Percentiles rank a stretch among this genome's conserved stretches.
Evolutionary conservation across 805 yeast genomes (phyloP).

Genomic region (Metschnikowia gelsemii): DNA sequence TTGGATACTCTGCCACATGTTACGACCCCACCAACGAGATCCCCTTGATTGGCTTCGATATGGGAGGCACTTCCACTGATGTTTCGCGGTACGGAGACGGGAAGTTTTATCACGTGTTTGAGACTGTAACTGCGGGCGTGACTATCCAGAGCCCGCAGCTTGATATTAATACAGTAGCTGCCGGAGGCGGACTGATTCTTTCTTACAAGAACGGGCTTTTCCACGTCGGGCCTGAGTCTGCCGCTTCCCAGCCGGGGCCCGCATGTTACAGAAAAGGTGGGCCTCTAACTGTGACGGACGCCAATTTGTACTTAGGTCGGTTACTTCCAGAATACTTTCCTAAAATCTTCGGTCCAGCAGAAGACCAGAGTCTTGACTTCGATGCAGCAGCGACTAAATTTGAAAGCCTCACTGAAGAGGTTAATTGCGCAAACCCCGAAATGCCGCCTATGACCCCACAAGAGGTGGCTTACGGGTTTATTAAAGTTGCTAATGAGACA

Average conservation of each 20-base stretch:
- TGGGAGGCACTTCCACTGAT: slow-evolving; percentile 49
- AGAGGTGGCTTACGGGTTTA: slow-evolving; percentile 21
- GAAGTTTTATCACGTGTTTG: slow-evolving; percentile 41
- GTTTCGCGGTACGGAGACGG: slow-evolving; percentile 43
- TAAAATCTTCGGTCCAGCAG: slow-evolving; percentile 20
- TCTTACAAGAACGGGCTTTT: slow-evolving; percentile 22
- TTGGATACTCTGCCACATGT: slow-evolving; percentile 86
- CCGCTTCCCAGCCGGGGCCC: slow-evolving; percentile 23
- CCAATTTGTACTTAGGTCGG: slow-evolving; percentile 21
- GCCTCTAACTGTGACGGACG: slow-evolving; percentile 24
- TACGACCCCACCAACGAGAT: slow-evolving; percentile 43
- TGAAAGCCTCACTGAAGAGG: slow-evolving; percentile 14
- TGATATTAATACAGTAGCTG: slow-evolving; percentile 47
- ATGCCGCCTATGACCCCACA: slow-evolving; percentile 18
- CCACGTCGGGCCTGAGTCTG: slow-evolving; percentile 24
- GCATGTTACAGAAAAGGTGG: slow-evolving; percentile 25
- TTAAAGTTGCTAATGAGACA: slow-evolving; percentile 22
- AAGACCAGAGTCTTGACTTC: slow-evolving; percentile 18
- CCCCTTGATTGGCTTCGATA: slow-evolving; percentile 53
- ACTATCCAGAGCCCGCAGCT: slow-evolving; percentile 46
- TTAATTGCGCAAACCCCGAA: slow-evolving; percentile 15
- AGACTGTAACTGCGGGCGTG: slow-evolving; percentile 46
- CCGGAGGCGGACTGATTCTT: slow-evolving; percentile 44
- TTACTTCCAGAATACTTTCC: slow-evolving; percentile 23
- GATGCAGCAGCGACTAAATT: slow-evolving; percentile 17